These are phyloP conservation scores for Boletus rufocinnamomeus DNA, from an alignment of 768 basidiomycete species.

Conservation along the genomic window DNA sequence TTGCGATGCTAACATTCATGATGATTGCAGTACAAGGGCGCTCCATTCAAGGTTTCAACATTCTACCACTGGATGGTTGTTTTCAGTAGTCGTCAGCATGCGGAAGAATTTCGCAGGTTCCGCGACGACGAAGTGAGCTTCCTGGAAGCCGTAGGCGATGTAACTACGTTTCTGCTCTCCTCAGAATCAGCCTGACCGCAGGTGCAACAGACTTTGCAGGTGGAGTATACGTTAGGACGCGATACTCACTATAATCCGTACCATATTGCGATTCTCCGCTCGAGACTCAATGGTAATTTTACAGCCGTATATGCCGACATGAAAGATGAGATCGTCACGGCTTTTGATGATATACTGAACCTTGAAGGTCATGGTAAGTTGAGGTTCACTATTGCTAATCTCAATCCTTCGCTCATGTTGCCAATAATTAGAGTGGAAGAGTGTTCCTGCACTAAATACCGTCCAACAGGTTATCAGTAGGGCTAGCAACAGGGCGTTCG, in stretches of 20 bases:
- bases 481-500: constrained; percentile 9
- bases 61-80: constrained; percentile 44
- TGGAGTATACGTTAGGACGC: constrained; percentile 39
- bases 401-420: not conserved
- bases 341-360: constrained; percentile 42
- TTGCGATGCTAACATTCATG: not conserved
- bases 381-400: not conserved
- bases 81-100: constrained; percentile 30
- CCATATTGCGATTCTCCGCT: constrained; percentile 34
- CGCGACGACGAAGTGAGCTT: constrained; percentile 43
- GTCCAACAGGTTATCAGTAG: constrained; percentile 11
- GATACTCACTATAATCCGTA: constrained; percentile 34
- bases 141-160: constrained; percentile 22
- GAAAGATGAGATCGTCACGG: constrained; percentile 43
- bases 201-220: constrained; percentile 35
- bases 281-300: constrained; percentile 42
- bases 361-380: constrained; percentile 20
- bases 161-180: not conserved
- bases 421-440: constrained; percentile 17
- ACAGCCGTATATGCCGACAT: constrained; percentile 40
- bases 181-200: not conserved
- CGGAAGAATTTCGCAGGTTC: constrained; percentile 44
- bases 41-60: constrained; percentile 34
- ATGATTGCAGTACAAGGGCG: constrained; percentile 28
- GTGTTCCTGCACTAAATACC: not conserved